Conservation (phyloP, 768 basidiomycete species). For the Suillus americanus region DNA sequence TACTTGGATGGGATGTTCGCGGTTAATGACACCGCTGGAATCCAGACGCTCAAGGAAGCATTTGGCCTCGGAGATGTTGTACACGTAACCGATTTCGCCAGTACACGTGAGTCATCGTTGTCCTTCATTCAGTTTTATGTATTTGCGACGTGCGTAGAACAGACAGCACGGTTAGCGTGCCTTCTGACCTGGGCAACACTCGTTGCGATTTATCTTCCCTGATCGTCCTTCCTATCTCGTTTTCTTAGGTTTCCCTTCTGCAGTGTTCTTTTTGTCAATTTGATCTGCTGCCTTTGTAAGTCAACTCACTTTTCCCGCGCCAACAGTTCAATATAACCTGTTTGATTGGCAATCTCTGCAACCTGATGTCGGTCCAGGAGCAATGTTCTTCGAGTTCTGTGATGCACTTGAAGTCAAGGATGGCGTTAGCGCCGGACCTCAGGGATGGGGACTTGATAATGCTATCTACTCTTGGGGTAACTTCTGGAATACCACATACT, state of each 20-base stretch:
- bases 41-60: conserved; percentile 51
- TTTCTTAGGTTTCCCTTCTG: not conserved
- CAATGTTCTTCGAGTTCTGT: conserved; percentile 39
- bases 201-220: not conserved
- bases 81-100: conserved; percentile 68
- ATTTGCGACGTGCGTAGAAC: not conserved
- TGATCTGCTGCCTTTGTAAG: not conserved
- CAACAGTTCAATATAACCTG: conserved; percentile 46
- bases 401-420: conserved; percentile 40
- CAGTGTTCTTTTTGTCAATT: not conserved
- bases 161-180: not conserved
- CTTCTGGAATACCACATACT: conserved; percentile 55
- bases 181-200: not conserved
- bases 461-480: conserved; percentile 61
- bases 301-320: not conserved
- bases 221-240: not conserved
- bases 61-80: conserved; percentile 59
- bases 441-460: conserved; percentile 63
- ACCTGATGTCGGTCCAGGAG: conserved; percentile 43
- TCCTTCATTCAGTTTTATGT: not conserved
- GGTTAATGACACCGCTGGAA: conserved; percentile 42
- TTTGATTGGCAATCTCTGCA: conserved; percentile 74
- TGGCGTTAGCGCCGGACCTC: conserved; percentile 39
- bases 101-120: conserved; percentile 41
- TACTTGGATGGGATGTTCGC: conserved; percentile 61